Evolutionary conservation across 352 stramenopile genomes (phyloP).

Genomic region (Pythium coloratum): DNA sequence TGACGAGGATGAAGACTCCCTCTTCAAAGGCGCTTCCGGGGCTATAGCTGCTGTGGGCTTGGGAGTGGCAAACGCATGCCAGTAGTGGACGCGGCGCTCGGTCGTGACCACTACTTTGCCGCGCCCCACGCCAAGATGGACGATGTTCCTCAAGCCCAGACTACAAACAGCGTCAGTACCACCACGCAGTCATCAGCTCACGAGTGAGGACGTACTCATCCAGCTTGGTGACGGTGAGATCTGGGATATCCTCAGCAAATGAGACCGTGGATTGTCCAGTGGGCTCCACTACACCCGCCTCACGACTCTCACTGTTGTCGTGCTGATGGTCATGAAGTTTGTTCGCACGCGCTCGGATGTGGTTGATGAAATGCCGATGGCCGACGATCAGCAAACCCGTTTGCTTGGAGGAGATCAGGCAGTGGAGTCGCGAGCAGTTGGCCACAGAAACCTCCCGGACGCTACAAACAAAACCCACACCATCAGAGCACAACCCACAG

Average conservation of each 20-base stretch:
- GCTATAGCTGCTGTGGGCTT: background rate
- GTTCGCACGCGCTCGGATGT: slow-evolving; percentile 10
- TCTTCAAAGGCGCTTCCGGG: background rate
- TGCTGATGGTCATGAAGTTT: background rate
- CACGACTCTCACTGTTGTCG: background rate
- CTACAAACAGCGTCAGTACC: slow-evolving; percentile 3
- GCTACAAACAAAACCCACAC: background rate
- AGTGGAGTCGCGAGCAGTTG: slow-evolving; percentile 54
- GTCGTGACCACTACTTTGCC: slow-evolving; percentile 23
- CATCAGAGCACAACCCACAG: background rate
- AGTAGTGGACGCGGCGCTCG: slow-evolving; percentile 26
- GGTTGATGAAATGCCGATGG: slow-evolving; percentile 37
- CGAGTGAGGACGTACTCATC: slow-evolving; percentile 20
- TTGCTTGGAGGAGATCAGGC: slow-evolving; percentile 42
- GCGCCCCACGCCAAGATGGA: slow-evolving; percentile 24
- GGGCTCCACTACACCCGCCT: background rate
- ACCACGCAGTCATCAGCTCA: background rate
- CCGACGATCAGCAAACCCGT: slow-evolving; percentile 36
- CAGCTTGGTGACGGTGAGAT: slow-evolving; percentile 12
- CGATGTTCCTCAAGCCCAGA: slow-evolving; percentile 21
- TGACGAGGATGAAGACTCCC: background rate
- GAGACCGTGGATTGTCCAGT: background rate
- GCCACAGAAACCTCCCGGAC: slow-evolving; percentile 28
- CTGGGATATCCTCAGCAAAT: background rate
- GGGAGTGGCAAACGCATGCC: slow-evolving; percentile 15